Conservation (phyloP, 2,329 filamentous ascomycete species). For the Fusarium miscanthi region DNA sequence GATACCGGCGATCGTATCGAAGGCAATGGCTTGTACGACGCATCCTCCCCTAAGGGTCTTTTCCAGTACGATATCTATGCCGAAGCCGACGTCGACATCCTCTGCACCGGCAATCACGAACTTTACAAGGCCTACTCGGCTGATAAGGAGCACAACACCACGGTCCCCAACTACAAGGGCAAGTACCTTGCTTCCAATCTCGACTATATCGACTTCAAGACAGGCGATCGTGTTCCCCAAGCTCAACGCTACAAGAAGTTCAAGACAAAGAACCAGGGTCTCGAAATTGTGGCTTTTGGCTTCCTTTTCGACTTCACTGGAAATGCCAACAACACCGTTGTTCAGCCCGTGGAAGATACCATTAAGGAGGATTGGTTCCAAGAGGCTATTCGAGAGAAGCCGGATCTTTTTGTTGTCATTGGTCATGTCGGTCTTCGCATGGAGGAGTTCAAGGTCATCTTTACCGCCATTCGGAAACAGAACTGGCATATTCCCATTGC, state of each 20-base stretch:
- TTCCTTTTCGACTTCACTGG: slow-evolving; percentile 95
- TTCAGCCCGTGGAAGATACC: slow-evolving; percentile 82
- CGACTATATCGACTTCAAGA: slow-evolving; percentile 82
- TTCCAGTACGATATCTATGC: slow-evolving; percentile 90
- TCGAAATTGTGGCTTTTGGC: slow-evolving; percentile 87
- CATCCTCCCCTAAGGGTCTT: slow-evolving; percentile 84
- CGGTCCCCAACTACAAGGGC: slow-evolving; percentile 83
- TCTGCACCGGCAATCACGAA: slow-evolving; percentile 94
- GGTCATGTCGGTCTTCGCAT: slow-evolving; percentile 89
- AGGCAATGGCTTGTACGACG: slow-evolving; percentile 94
- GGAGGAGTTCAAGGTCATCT: slow-evolving; percentile 81
- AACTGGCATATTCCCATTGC: slow-evolving; percentile 88
- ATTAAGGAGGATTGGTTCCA: slow-evolving; percentile 91
- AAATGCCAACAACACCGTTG: slow-evolving; percentile 90
- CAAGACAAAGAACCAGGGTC: slow-evolving; percentile 87
- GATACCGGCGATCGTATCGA: slow-evolving; percentile 96
- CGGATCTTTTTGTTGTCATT: slow-evolving; percentile 87
- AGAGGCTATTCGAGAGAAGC: slow-evolving; percentile 82
- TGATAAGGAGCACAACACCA: slow-evolving; percentile 79
- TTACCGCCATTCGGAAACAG: slow-evolving; percentile 78
- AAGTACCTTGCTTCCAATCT: slow-evolving; percentile 92
- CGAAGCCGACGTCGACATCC: slow-evolving; percentile 83
- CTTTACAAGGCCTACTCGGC: slow-evolving; percentile 86
- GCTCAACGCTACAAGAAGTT: slow-evolving; percentile 89
- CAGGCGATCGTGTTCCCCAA: slow-evolving; percentile 77